phyloP scores from a whole-genome alignment of 768 basidiomycete species.

The Lepiota venenata region DNA sequence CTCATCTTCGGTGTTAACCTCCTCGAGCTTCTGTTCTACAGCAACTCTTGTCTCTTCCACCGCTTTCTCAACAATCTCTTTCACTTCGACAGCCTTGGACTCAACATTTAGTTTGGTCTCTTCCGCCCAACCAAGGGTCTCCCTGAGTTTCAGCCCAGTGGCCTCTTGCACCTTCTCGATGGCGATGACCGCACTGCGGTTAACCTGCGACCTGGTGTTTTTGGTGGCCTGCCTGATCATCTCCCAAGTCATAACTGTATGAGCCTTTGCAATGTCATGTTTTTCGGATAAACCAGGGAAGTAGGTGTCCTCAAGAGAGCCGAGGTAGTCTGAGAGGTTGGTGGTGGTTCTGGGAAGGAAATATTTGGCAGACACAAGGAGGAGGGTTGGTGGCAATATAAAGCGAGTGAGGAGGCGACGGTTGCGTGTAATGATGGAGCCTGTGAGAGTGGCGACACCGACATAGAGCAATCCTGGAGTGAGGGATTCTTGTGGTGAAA shows the following conservation, averaged over 20 bases:
- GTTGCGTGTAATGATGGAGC: constrained; percentile 82
- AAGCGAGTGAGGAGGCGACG: constrained; percentile 67
- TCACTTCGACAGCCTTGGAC: constrained; percentile 20
- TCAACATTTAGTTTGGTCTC: constrained; percentile 17
- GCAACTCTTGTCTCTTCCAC: constrained; percentile 7
- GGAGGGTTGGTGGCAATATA: constrained; percentile 71
- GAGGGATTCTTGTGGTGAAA: constrained; percentile 77
- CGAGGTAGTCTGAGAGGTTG: constrained; percentile 66
- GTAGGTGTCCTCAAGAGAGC: constrained; percentile 67
- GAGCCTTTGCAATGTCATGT: constrained; percentile 62
- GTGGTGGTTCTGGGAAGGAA: constrained; percentile 83
- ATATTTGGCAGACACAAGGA: constrained; percentile 67
- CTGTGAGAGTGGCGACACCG: constrained; percentile 83
- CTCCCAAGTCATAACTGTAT: constrained; percentile 56
- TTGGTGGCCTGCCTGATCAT: constrained; percentile 49
- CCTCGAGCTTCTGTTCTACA: constrained; percentile 13
- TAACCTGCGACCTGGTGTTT: constrained; percentile 41
- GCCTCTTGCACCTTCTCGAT: constrained; percentile 58
- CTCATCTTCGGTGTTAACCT: constrained; percentile 6
- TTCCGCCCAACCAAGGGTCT: constrained; percentile 47
- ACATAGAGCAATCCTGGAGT: constrained; percentile 91
- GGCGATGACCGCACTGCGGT: constrained; percentile 39
- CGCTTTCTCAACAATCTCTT: constrained; percentile 24
- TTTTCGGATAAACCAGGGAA: constrained; percentile 66
- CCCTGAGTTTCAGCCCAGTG: constrained; percentile 72